Evolutionary conservation across 108 stramenopile species (phyloP), one percentile per base, ranked within the genome.

Genomic region (Mediolabrus comicus): DNA sequence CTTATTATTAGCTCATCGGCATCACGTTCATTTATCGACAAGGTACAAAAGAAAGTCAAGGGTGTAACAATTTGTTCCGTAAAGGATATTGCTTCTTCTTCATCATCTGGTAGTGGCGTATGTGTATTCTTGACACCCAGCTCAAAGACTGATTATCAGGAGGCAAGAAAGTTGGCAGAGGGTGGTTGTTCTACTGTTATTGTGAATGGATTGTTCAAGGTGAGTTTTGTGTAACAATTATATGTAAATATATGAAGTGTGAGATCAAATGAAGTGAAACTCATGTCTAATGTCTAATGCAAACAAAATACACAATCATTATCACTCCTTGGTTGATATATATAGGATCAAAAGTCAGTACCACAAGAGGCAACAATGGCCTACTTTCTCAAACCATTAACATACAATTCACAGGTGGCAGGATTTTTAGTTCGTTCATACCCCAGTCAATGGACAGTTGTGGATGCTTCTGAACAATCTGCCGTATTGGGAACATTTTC

Each of bases 361-460:
- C 70, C 81, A 29, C 72, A 58, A 27, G 52, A 25, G 22, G 90
- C 90, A 1, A 92, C 84, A 57, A 89, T 92, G 87, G 87, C 86
- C 0, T 92, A 89, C 53, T 92, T 67, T 49, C 62, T 83, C 14
- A 92, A 92, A 69, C 87, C 90, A 3, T 74, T 92, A 30, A 92
- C 90, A 0, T 92, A 92, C 81, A 92, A 92, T 83, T 88, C 87
- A 33, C 86, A 87, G 65, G 65, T 92, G 2, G 83, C 79, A 3
- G 90, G 90, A 24, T 88, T 86, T 54, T 46, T 92, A 28, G 65
- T 83, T 1, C 78, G 90, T 22, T 39, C 54, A 1, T 88, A 92
- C 62, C 87, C 90, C 0, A 63, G 69, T 1, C 39, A 55, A 14
- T 92, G 90, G 90, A 76, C 84, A 3, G 74, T 77, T 4, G 27